These are phyloP conservation scores for Monilinia aucupariae DNA, from an alignment of 2,329 filamentous ascomycete species.

Conservation along the genomic window DNA sequence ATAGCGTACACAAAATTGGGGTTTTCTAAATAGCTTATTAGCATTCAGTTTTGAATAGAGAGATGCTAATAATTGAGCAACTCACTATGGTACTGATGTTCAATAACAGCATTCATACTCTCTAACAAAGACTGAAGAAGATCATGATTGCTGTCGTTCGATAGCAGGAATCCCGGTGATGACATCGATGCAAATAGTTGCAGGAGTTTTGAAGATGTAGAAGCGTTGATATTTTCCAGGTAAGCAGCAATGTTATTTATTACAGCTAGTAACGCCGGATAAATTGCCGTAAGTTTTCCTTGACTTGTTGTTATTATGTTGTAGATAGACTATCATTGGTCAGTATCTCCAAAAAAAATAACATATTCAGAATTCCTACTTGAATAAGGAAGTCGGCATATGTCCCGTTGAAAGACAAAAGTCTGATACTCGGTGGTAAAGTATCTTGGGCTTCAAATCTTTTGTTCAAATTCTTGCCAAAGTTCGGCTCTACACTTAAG, in stretches of 20 bases:
- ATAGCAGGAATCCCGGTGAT: constrained; percentile 82
- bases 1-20: constrained; percentile 75
- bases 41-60: not conserved
- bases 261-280: constrained; percentile 84
- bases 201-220: constrained; percentile 74
- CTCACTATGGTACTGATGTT: constrained; percentile 77
- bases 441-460: constrained; percentile 84
- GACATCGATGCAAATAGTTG: constrained; percentile 91
- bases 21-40: constrained; percentile 49
- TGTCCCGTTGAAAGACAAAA: constrained; percentile 78
- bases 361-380: constrained; percentile 46
- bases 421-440: constrained; percentile 72
- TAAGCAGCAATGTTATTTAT: constrained; percentile 91
- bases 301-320: constrained; percentile 86
- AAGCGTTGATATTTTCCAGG: constrained; percentile 67
- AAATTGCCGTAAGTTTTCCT: constrained; percentile 83
- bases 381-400: constrained; percentile 94
- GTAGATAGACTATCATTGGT: constrained; percentile 69
- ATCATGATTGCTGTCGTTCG: constrained; percentile 84
- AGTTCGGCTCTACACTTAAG: constrained; percentile 84
- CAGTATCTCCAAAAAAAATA: constrained; percentile 22
- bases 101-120: constrained; percentile 82
- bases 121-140: constrained; percentile 79
- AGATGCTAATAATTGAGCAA: constrained; percentile 13
- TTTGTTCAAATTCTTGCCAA: constrained; percentile 85